Base-by-base conservation (phyloP, 2,329 filamentous ascomycete species). In the Zelopaecilomyces penicillatus region DNA sequence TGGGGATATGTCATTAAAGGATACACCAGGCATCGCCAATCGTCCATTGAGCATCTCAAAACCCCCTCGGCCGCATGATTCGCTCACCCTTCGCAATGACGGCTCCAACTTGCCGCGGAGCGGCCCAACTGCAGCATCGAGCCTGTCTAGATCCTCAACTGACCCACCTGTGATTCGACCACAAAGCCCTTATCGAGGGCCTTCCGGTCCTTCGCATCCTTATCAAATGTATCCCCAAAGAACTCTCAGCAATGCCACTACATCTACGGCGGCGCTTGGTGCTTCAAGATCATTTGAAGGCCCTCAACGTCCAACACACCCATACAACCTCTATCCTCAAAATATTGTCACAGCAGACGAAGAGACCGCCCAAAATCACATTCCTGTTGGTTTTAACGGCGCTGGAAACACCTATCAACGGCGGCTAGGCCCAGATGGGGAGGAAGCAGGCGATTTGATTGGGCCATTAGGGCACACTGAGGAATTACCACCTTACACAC, bases 391-490 rank as follows among this genome's bases (percentile, higher is more conserved):
- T 4, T 95, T 95, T 52, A 80, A 82, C 5, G 83, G 83, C 5
- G 67, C 80, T 32, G 71, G 72, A 5, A 77, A 76, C 48, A 69
- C 75, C 44, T 95, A 89, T 55, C 85, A 83, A 57, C 73, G 85
- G 50, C 80, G 83, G 42, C 65, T 87, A 42, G 86, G 85, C 0
- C 83, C 87, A 0, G 85, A 89, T 45, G 87, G 87, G 42, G 88
- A 95, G 65, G 90, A 95, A 54, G 71, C 78, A n/a, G 87, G 84
- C 39, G 89, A 90, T 60, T 79, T 96, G 43, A 83, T 96, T 42
- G 89, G 89, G 1, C 86, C 85, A 0, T 81, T 95, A 57, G 90
- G 90, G 1, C 89, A 96, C 59, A 83, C 85, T 1, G 91, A 97
- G 64, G 87, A 95, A 62, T 69, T 96, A 12, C 91, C 91, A 9